Conservation (phyloP, 306 rosid species). For the Hippophae gyantsensis region DNA sequence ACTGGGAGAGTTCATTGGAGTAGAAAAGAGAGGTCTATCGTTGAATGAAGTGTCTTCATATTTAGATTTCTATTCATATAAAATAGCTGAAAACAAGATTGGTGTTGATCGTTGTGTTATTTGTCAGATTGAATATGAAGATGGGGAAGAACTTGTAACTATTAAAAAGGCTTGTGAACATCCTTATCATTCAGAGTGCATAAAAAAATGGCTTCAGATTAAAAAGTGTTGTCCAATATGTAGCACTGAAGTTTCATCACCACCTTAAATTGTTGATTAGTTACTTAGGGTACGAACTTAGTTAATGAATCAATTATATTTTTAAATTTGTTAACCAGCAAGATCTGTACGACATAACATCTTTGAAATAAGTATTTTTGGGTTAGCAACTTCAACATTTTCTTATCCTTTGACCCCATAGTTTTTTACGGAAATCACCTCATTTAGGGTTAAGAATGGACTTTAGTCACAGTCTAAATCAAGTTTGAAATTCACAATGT, state of each 20-base stretch:
- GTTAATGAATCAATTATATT: too few relatives aligned
- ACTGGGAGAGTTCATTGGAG: conserved; percentile 67
- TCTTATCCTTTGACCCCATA: too few relatives aligned
- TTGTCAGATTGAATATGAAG: conserved; percentile 79
- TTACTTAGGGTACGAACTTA: too few relatives aligned
- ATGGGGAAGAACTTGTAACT: conserved; percentile 46
- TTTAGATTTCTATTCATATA: conserved; percentile 30
- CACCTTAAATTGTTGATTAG: neutral
- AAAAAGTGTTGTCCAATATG: conserved; percentile 87
- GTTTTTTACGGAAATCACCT: too few relatives aligned
- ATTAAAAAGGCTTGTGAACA: conserved; percentile 56
- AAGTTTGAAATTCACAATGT: too few relatives aligned
- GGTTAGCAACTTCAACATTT: too few relatives aligned
- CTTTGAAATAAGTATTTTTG: too few relatives aligned
- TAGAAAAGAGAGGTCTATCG: conserved; percentile 60
- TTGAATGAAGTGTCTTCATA: conserved; percentile 44
- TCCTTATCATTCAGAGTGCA: conserved; percentile 73
- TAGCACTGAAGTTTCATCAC: conserved; percentile 41
- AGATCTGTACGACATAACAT: too few relatives aligned
- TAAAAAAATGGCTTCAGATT: conserved; percentile 70
- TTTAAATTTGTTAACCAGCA: too few relatives aligned
- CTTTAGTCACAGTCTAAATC: too few relatives aligned
- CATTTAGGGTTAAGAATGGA: too few relatives aligned
- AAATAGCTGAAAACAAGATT: conserved; percentile 1
- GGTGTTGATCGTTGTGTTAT: conserved; percentile 67